Evolutionary conservation across 176 grass and related monocot species (phyloP).

Genomic region (Puccinellia tenuiflora): DNA sequence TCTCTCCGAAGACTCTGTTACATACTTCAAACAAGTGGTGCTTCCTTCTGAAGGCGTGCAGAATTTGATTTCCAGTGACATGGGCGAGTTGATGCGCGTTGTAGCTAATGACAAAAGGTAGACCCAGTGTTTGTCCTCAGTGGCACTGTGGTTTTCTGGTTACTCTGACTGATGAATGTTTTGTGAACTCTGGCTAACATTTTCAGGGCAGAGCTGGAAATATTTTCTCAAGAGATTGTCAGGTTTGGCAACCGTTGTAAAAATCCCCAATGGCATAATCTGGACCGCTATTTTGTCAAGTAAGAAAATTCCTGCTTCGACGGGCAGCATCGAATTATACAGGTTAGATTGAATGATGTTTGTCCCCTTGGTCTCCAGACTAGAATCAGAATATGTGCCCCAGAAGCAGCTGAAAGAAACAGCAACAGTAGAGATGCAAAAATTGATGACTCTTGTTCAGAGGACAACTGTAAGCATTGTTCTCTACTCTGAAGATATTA

Average conservation of each 20-base stretch:
- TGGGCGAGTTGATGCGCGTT: slow-evolving; percentile 51
- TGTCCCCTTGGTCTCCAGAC: slow-evolving; percentile 48
- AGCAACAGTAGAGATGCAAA: slow-evolving; percentile 49
- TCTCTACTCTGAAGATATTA: neutral
- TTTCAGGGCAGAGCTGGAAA: slow-evolving; percentile 67
- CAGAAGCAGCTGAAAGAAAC: slow-evolving; percentile 72
- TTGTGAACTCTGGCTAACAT: slow-evolving; percentile 32
- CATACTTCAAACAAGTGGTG: slow-evolving; percentile 77
- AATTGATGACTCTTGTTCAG: slow-evolving; percentile 70
- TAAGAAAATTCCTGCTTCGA: slow-evolving; percentile 38
- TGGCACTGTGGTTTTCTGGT: slow-evolving; percentile 9
- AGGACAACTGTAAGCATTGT: slow-evolving; percentile 62
- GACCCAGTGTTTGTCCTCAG: neutral
- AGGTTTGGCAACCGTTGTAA: slow-evolving; percentile 91
- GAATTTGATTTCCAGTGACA: slow-evolving; percentile 59
- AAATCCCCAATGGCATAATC: slow-evolving; percentile 82
- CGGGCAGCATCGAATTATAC: neutral
- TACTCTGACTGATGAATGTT: neutral
- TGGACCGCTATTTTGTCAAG: slow-evolving; percentile 83
- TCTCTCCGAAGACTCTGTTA: slow-evolving; percentile 59
- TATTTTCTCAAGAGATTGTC: slow-evolving; percentile 66
- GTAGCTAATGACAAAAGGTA: slow-evolving; percentile 86
- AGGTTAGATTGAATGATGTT: slow-evolving; percentile 3
- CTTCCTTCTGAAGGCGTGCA: slow-evolving; percentile 75
- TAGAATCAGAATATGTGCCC: slow-evolving; percentile 64